These are phyloP conservation scores for Phytophthora rubi DNA, from an alignment of 352 stramenopile genomes.

Conservation along the genomic window DNA sequence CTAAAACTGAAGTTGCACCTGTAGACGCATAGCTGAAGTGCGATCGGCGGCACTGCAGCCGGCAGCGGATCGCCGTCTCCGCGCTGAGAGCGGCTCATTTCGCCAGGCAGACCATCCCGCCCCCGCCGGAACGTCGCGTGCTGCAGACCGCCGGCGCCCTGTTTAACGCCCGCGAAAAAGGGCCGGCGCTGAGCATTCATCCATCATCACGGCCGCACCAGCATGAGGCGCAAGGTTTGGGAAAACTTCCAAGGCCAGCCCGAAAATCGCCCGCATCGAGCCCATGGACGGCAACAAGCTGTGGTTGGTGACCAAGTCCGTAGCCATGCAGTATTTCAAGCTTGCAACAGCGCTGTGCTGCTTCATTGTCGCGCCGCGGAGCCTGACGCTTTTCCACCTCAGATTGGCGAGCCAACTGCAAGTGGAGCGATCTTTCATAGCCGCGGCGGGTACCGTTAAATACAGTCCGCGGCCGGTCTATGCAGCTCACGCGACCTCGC, in stretches of 20 bases:
- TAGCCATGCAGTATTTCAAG: background rate
- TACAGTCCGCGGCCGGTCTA: conserved; percentile 5
- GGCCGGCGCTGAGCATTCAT: conserved; percentile 22
- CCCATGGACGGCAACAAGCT: background rate
- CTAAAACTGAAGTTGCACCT: conserved; percentile 21
- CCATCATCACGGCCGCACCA: conserved; percentile 14
- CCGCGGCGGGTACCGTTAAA: conserved; percentile 7
- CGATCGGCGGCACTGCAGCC: conserved; percentile 2
- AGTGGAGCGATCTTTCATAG: conserved; percentile 20
- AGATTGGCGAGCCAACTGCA: conserved; percentile 9
- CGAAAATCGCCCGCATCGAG: background rate
- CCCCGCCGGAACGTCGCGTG: conserved; percentile 10
- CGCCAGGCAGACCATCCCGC: conserved; percentile 1
- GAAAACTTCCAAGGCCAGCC: conserved; percentile 7
- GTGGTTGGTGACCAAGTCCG: background rate
- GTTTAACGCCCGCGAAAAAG: conserved; percentile 22
- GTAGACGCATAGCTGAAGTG: conserved; percentile 18
- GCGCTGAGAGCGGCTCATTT: conserved; percentile 13
- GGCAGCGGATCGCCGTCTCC: background rate
- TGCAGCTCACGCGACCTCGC: conserved; percentile 11
- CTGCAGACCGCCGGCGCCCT: background rate
- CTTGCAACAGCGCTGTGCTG: background rate
- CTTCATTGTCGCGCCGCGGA: background rate
- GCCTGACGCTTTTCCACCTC: background rate
- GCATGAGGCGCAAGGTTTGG: conserved; percentile 18